Conservation (phyloP, 2,329 filamentous ascomycete genomes). For the Trichoderma brevicompactum region DNA sequence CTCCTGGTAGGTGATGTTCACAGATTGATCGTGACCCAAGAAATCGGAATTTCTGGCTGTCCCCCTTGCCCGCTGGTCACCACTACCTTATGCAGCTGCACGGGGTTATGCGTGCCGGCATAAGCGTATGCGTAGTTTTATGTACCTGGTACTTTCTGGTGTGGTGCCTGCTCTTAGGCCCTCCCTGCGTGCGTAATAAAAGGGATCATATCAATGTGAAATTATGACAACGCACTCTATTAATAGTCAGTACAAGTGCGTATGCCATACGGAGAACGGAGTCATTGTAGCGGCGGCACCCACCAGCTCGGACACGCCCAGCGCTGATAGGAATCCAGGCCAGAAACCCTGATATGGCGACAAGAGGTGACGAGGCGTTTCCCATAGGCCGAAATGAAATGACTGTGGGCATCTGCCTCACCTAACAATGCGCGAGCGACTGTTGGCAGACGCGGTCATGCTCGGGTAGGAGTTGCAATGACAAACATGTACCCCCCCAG, state of each 20-base stretch:
- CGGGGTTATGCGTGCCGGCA: background rate
- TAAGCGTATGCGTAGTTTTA: background rate
- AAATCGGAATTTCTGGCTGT: slow-evolving; percentile 16
- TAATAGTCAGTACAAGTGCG: slow-evolving; percentile 3
- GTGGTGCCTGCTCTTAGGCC: background rate
- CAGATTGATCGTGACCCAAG: slow-evolving; percentile 26
- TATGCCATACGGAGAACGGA: background rate
- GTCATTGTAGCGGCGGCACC: slow-evolving; percentile 4
- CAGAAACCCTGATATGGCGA: background rate
- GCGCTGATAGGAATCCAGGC: background rate
- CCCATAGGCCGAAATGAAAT: slow-evolving; percentile 1
- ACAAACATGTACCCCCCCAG: background rate
- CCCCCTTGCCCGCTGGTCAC: background rate
- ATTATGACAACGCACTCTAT: slow-evolving; percentile 5
- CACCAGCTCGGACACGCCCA: background rate
- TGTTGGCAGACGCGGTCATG: background rate
- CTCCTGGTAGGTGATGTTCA: slow-evolving; percentile 14
- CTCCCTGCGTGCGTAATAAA: slow-evolving; percentile 10
- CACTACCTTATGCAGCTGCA: slow-evolving; percentile 7
- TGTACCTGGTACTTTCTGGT: background rate
- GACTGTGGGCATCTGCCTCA: slow-evolving; percentile 1
- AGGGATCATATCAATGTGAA: slow-evolving; percentile 8
- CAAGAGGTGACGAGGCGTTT: slow-evolving; percentile 5
- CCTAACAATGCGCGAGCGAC: background rate
- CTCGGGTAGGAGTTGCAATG: background rate